Conservation (phyloP, 768 basidiomycete species). For the Termitomyces sp. region DNA sequence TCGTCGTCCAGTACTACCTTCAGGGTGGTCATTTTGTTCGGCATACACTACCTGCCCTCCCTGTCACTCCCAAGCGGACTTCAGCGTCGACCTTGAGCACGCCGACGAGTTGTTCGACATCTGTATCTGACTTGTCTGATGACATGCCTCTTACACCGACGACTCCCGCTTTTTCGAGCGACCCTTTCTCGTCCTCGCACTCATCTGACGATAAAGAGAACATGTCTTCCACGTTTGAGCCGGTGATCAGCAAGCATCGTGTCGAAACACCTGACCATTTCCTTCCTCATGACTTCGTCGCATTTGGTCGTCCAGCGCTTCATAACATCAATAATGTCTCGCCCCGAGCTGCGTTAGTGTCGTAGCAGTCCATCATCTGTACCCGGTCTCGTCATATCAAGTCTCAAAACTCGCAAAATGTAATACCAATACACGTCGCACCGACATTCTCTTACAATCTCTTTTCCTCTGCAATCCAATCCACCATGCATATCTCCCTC, state of each 20-base stretch:
- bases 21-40: constrained; percentile 73
- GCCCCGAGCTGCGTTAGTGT: constrained; percentile 52
- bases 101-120: constrained; percentile 70
- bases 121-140: constrained; percentile 71
- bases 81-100: constrained; percentile 59
- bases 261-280: constrained; percentile 69
- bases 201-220: constrained; percentile 82
- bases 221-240: constrained; percentile 63
- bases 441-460: constrained; percentile 56
- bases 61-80: constrained; percentile 62
- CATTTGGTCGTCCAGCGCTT: constrained; percentile 72
- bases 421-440: constrained; percentile 70
- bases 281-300: constrained; percentile 77
- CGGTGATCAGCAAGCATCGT: constrained; percentile 65
- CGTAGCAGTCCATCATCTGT: constrained; percentile 41
- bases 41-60: constrained; percentile 43
- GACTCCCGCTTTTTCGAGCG: constrained; percentile 63
- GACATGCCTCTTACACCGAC: constrained; percentile 83
- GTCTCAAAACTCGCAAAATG: constrained; percentile 72
- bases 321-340: constrained; percentile 73
- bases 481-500: constrained; percentile 62
- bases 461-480: constrained; percentile 60
- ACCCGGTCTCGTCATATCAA: constrained; percentile 33
- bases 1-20: constrained; percentile 92
- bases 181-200: constrained; percentile 43